Conservation (phyloP, 352 stramenopile genomes). For the Phytophthora niederhauseri region DNA sequence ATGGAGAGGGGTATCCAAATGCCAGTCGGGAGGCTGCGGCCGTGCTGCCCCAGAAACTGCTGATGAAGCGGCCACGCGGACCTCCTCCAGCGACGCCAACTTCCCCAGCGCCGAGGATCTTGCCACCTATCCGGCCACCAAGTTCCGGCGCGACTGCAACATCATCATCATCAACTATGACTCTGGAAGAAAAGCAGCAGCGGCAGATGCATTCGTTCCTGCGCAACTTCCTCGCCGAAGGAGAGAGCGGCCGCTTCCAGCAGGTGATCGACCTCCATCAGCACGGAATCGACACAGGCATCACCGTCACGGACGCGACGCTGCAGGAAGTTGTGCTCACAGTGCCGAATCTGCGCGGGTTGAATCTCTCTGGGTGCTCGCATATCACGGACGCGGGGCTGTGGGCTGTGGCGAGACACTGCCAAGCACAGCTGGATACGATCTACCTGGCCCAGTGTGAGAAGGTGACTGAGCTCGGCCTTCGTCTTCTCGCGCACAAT, state of each 20-base stretch:
- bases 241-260: slow-evolving; percentile 69
- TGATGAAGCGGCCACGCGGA: slow-evolving; percentile 42
- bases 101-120: not conserved
- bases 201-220: slow-evolving; percentile 91
- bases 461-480: slow-evolving; percentile 87
- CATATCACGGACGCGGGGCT: slow-evolving; percentile 90
- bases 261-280: slow-evolving; percentile 83
- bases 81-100: slow-evolving; percentile 14
- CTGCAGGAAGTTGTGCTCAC: slow-evolving; percentile 90
- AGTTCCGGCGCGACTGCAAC: slow-evolving; percentile 1
- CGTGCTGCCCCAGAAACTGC: slow-evolving; percentile 28
- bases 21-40: not conserved
- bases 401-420: slow-evolving; percentile 87
- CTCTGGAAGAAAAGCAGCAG: slow-evolving; percentile 65
- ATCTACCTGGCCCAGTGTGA: slow-evolving; percentile 84
- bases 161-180: slow-evolving; percentile 26
- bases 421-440: slow-evolving; percentile 53
- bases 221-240: slow-evolving; percentile 90
- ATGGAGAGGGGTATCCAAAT: slow-evolving; percentile 17
- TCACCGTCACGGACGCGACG: slow-evolving; percentile 89
- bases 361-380: slow-evolving; percentile 70
- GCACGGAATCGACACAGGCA: slow-evolving; percentile 87
- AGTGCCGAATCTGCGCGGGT: slow-evolving; percentile 65
- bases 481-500: slow-evolving; percentile 90
- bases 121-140: slow-evolving; percentile 36